phyloP scores from a whole-genome alignment of 352 stramenopile species.

The Pythium phragmiticola region DNA sequence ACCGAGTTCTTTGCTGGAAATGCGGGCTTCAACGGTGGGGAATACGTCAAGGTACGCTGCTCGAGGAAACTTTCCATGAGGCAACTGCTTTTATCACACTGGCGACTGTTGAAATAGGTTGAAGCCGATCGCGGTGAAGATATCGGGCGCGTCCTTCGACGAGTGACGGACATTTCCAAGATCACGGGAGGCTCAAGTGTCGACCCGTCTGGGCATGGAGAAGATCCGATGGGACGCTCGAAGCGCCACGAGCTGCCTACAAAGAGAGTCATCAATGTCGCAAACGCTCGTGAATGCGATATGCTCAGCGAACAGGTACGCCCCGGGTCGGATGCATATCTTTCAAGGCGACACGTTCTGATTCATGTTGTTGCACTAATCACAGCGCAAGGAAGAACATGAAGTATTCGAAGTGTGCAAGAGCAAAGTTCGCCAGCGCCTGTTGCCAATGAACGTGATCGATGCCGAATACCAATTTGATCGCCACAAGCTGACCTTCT shows the following conservation, averaged over 20 bases:
- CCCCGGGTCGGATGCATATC: not conserved
- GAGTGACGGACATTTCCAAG: slow-evolving; percentile 83
- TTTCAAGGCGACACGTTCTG: not conserved
- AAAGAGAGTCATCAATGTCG: slow-evolving; percentile 93
- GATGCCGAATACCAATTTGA: slow-evolving; percentile 99
- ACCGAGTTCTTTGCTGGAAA: slow-evolving; percentile 90
- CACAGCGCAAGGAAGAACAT: slow-evolving; percentile 92
- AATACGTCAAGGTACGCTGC: slow-evolving; percentile 89
- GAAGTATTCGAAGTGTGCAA: slow-evolving; percentile 96
- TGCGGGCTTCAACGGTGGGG: slow-evolving; percentile 87
- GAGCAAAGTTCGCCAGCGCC: slow-evolving; percentile 92
- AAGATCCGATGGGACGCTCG: slow-evolving; percentile 44
- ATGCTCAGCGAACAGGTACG: slow-evolving; percentile 80
- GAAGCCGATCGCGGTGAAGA: slow-evolving; percentile 97
- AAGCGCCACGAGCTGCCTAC: slow-evolving; percentile 72
- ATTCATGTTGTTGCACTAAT: not conserved
- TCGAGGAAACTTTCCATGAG: not conserved
- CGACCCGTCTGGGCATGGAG: slow-evolving; percentile 31
- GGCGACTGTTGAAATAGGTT: slow-evolving; percentile 59
- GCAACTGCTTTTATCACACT: not conserved
- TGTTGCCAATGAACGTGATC: slow-evolving; percentile 96
- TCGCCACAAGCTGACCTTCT: slow-evolving; percentile 98
- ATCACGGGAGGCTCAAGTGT: slow-evolving; percentile 29
- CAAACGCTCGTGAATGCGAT: slow-evolving; percentile 90
- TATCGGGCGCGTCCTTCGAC: slow-evolving; percentile 92